Evolutionary conservation across 2,329 filamentous ascomycete genomes (phyloP).

Genomic region (Pseudocercospora musae): DNA sequence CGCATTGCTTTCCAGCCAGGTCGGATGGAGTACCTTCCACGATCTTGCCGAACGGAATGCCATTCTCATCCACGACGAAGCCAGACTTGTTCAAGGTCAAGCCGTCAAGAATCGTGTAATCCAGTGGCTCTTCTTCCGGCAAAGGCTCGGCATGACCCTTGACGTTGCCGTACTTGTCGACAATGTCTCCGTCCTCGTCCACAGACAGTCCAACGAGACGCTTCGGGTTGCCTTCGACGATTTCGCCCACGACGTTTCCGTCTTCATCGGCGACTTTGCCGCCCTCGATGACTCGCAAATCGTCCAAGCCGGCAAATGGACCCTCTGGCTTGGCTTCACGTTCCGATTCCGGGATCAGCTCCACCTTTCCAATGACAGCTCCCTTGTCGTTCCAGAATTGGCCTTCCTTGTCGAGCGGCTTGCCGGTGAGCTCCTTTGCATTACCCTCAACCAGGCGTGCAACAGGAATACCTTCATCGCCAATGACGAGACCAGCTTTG

Average conservation of each 20-base stretch:
- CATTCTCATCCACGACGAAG: constrained; percentile 55
- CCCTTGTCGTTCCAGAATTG: constrained; percentile 71
- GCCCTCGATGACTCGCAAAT: constrained; percentile 47
- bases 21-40: constrained; percentile 57
- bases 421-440: constrained; percentile 60
- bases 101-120: constrained; percentile 58
- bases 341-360: constrained; percentile 66
- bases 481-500: constrained; percentile 51
- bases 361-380: constrained; percentile 64
- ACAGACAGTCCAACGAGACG: constrained; percentile 68
- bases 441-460: constrained; percentile 68
- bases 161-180: constrained; percentile 68
- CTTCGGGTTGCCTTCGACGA: constrained; percentile 58
- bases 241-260: constrained; percentile 50
- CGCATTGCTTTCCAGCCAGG: constrained; percentile 54
- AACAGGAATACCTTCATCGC: constrained; percentile 50
- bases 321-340: constrained; percentile 50
- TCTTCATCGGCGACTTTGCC: constrained; percentile 51
- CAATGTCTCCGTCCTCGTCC: constrained; percentile 78
- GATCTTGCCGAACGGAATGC: constrained; percentile 55
- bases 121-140: constrained; percentile 48
- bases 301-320: constrained; percentile 50
- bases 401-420: constrained; percentile 68
- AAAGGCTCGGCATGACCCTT: constrained; percentile 55
- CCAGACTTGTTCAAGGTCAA: constrained; percentile 63